Evolutionary conservation across 495 filamentous ascomycete genomes (phyloP).

Genomic region (Talaromyces wortmannii): DNA sequence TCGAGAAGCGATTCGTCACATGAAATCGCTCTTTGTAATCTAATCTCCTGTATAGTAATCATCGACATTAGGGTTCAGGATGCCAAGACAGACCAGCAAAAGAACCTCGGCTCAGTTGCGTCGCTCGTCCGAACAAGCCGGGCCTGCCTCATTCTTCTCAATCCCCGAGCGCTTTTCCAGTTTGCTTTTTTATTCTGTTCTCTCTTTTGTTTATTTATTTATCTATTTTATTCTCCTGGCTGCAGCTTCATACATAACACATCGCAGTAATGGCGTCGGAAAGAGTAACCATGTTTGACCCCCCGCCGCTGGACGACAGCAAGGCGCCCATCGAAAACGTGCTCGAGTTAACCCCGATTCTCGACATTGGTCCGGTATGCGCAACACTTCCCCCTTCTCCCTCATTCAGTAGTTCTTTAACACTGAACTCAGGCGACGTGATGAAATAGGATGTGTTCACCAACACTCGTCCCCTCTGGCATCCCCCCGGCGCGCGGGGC

Average conservation of each 20-base stretch:
- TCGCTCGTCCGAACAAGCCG: too few relatives aligned
- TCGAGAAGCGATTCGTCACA: too few relatives aligned
- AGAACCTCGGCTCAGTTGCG: not conserved
- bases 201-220: too few relatives aligned
- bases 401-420: not conserved
- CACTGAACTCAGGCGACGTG: not conserved
- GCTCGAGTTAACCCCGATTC: constrained; percentile 73
- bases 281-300: constrained; percentile 64
- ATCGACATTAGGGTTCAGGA: not conserved
- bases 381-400: not conserved
- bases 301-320: constrained; percentile 62
- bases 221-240: too few relatives aligned
- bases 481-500: constrained; percentile 82
- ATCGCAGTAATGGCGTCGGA: constrained; percentile 7
- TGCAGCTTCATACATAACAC: not conserved
- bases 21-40: too few relatives aligned
- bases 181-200: too few relatives aligned
- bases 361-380: constrained; percentile 72
- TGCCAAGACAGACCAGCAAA: not conserved
- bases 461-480: constrained; percentile 84
- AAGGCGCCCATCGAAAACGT: constrained; percentile 83
- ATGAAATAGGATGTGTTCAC: constrained; percentile 51
- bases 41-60: too few relatives aligned
- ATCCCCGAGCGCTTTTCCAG: too few relatives aligned
- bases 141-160: too few relatives aligned